phyloP scores from a whole-genome alignment of 768 basidiomycete genomes.

The Dacryopinax spathularia region DNA sequence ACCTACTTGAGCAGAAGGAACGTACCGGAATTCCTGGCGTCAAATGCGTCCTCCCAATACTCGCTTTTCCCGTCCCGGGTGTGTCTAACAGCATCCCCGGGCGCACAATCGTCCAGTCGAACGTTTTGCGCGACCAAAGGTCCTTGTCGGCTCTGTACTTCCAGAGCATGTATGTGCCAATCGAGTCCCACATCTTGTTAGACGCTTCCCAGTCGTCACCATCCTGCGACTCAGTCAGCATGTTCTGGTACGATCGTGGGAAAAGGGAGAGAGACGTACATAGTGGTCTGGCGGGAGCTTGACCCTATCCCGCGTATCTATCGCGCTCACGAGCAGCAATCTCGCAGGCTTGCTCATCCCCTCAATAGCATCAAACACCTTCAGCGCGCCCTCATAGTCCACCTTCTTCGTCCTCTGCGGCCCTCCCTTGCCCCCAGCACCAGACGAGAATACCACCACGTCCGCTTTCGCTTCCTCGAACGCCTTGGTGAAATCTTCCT shows the following conservation, averaged over 20 bases:
- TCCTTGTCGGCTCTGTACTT: conserved; percentile 34
- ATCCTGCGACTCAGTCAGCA: conserved; percentile 19
- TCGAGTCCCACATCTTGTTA: conserved; percentile 31
- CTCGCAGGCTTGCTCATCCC: conserved; percentile 33
- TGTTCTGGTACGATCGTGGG: neutral
- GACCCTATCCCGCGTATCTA: conserved; percentile 41
- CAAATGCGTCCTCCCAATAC: conserved; percentile 43
- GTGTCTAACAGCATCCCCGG: conserved; percentile 43
- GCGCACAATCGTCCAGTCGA: conserved; percentile 54
- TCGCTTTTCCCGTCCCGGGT: conserved; percentile 36
- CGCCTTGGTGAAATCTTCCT: conserved; percentile 31
- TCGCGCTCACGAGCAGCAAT: conserved; percentile 44
- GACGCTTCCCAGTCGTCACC: conserved; percentile 34
- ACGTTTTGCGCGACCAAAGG: conserved; percentile 34
- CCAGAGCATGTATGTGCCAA: conserved; percentile 30
- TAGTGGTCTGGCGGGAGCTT: conserved; percentile 36
- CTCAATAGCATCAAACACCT: conserved; percentile 57
- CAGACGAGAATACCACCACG: conserved; percentile 30
- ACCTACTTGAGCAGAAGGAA: neutral
- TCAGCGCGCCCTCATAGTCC: conserved; percentile 48
- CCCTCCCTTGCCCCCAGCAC: conserved; percentile 46
- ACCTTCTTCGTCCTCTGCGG: conserved; percentile 36
- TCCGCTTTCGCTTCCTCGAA: conserved; percentile 26
- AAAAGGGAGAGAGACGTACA: conserved; percentile 23
- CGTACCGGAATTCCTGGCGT: conserved; percentile 35